Percentiles rank a stretch among this genome's conserved stretches.
These are phyloP conservation scores for Amborella trichopoda DNA, from an alignment of 164 flowering plant species.

Conservation along the genomic window DNA sequence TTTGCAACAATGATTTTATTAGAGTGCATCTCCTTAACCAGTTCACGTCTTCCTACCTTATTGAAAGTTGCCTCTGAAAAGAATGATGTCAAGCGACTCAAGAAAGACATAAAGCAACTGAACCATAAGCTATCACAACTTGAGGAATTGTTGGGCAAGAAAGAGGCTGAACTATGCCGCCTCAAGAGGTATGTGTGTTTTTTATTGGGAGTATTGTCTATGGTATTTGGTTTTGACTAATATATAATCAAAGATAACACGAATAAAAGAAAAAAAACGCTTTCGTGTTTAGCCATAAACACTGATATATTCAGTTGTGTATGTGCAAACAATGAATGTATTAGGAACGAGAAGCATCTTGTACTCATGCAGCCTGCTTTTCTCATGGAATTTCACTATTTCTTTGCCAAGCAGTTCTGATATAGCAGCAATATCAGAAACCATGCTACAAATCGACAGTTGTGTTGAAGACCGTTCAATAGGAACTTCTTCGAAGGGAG, in stretches of 20 bases:
- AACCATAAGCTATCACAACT: conserved; percentile 60
- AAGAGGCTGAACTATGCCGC: conserved; percentile 52
- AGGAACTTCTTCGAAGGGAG: conserved; percentile 10
- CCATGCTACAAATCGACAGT: conserved; percentile 9
- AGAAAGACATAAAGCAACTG: conserved; percentile 73
- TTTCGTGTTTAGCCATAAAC: too few relatives aligned
- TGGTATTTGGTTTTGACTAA: too few relatives aligned
- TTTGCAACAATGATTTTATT: too few relatives aligned
- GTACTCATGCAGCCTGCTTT: background rate
- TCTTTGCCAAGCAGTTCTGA: conserved; percentile 18
- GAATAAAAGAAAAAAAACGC: too few relatives aligned
- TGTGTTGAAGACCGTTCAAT: conserved; percentile 6
- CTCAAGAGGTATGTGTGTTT: conserved; percentile 37
- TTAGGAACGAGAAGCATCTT: too few relatives aligned
- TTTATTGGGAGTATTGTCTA: too few relatives aligned
- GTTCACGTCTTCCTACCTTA: conserved; percentile 67
- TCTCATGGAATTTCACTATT: conserved; percentile 6
- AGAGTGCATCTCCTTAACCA: conserved; percentile 36
- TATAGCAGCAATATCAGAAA: conserved; percentile 17
- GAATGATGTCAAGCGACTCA: conserved; percentile 54
- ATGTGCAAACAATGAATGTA: too few relatives aligned
- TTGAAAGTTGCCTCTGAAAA: conserved; percentile 78
- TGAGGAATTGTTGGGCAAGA: conserved; percentile 71
- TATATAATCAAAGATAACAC: too few relatives aligned
- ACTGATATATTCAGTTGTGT: too few relatives aligned